These are phyloP conservation scores for Xylaria cubensis DNA, from an alignment of 495 filamentous ascomycete genomes.

Conservation along the genomic window DNA sequence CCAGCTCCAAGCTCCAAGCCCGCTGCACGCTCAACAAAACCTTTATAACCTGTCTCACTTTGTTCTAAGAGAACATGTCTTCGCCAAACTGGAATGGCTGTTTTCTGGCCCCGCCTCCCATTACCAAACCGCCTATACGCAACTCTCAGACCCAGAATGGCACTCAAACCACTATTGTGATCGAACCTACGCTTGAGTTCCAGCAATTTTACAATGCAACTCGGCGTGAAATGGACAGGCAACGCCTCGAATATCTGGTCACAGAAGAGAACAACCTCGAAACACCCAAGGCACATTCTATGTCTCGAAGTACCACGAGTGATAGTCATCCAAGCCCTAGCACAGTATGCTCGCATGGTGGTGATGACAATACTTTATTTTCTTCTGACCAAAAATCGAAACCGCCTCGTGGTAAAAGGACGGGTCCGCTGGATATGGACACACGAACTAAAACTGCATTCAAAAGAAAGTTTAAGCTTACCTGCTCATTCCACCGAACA, in stretches of 20 bases:
- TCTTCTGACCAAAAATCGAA: conserved; percentile 24
- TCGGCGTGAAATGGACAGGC: conserved; percentile 35
- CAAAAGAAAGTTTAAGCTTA: conserved; percentile 39
- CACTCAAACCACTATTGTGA: conserved; percentile 29
- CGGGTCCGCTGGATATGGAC: conserved; percentile 32
- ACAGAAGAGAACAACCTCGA: conserved; percentile 30
- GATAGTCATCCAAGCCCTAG: conserved; percentile 24
- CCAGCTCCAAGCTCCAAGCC: conserved; percentile 5
- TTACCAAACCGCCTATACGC: not conserved
- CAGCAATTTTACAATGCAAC: conserved; percentile 47
- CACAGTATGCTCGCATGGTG: conserved; percentile 33
- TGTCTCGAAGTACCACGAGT: conserved; percentile 26
- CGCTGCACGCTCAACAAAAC: not conserved
- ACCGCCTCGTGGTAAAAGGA: conserved; percentile 37
- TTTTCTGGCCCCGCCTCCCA: not conserved
- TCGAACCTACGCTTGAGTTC: conserved; percentile 40
- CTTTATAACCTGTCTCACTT: not conserved
- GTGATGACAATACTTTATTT: conserved; percentile 28
- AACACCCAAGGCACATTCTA: conserved; percentile 29
- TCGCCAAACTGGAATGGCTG: not conserved
- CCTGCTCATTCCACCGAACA: conserved; percentile 33
- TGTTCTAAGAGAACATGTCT: conserved; percentile 10
- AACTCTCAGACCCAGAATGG: conserved; percentile 31
- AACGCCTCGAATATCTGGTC: conserved; percentile 32
- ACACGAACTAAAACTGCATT: conserved; percentile 36